Conservation (phyloP, 2,329 filamentous ascomycete genomes). For the Peltaster fructicola region DNA sequence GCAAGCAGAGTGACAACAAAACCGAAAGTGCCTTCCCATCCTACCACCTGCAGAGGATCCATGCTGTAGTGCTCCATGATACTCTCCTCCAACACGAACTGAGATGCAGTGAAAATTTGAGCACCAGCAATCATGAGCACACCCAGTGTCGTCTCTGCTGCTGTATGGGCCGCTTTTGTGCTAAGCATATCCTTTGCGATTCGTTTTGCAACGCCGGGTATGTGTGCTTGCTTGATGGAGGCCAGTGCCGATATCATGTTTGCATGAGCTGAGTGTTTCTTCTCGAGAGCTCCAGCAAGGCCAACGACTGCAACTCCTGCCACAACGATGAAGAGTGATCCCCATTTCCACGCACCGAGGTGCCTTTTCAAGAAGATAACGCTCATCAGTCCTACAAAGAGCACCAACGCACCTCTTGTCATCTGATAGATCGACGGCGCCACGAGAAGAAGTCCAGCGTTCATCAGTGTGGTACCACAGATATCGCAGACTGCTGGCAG, state of each 20-base stretch:
- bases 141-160: conserved; percentile 58
- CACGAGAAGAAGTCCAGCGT: conserved; percentile 81
- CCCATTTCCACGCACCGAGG: conserved; percentile 80
- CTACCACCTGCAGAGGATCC: conserved; percentile 79
- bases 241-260: too few species aligned
- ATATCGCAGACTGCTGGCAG: conserved; percentile 88
- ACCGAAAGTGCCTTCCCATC: conserved; percentile 91
- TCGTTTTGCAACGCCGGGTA: conserved; percentile 12
- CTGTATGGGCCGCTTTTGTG: conserved; percentile 29
- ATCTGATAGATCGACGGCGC: conserved; percentile 97
- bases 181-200: conserved; percentile 19
- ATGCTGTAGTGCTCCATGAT: conserved; percentile 65
- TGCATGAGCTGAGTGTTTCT: conserved; percentile 33
- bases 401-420: conserved; percentile 82
- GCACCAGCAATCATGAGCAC: conserved; percentile 82
- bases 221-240: too few species aligned
- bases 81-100: conserved; percentile 92
- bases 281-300: conserved; percentile 72
- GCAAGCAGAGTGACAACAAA: conserved; percentile 59
- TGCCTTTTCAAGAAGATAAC: conserved; percentile 72
- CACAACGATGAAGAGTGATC: conserved; percentile 72
- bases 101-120: conserved; percentile 90
- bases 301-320: conserved; percentile 78
- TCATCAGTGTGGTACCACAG: conserved; percentile 90
- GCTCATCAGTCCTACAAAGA: conserved; percentile 92